Evolutionary conservation across 345 rosid species (phyloP).

Genomic region (Citrus inodora): DNA sequence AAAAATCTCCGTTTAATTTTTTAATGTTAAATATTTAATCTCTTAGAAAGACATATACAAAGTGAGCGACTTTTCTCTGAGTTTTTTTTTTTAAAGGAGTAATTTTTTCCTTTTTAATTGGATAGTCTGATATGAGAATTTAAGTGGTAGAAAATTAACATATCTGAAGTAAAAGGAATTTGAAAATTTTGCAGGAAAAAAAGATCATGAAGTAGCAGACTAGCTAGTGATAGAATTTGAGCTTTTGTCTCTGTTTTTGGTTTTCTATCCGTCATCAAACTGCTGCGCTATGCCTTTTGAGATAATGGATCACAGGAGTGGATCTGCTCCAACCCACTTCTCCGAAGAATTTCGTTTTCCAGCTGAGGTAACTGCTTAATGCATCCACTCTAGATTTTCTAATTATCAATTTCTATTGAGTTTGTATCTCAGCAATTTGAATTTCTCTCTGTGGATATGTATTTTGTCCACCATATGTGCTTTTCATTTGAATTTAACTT

Average conservation of each 20-base stretch:
- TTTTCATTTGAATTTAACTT: constrained; percentile 17
- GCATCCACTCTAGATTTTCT: background rate
- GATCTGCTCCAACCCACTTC: constrained; percentile 39
- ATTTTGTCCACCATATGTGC: background rate
- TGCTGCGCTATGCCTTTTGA: constrained; percentile 56
- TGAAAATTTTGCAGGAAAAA: constrained; percentile 25
- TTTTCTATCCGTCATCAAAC: constrained; percentile 16
- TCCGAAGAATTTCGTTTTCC: constrained; percentile 41
- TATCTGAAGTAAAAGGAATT: constrained; percentile 15
- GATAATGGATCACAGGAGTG: constrained; percentile 57
- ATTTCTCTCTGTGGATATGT: background rate
- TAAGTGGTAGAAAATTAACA: background rate
- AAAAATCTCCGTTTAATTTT: background rate
- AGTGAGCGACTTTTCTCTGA: background rate
- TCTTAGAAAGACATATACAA: background rate
- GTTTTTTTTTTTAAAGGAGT: background rate
- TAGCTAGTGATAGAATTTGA: constrained; percentile 15
- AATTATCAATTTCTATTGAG: background rate
- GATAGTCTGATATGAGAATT: background rate
- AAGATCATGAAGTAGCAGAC: constrained; percentile 18
- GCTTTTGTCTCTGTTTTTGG: constrained; percentile 19
- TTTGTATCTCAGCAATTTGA: background rate
- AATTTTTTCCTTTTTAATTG: too few relatives aligned
- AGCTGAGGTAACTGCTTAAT: constrained; percentile 43
- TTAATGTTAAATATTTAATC: background rate